Conservation (phyloP, 768 basidiomycete species). For the Chlorophyllum brunneum region DNA sequence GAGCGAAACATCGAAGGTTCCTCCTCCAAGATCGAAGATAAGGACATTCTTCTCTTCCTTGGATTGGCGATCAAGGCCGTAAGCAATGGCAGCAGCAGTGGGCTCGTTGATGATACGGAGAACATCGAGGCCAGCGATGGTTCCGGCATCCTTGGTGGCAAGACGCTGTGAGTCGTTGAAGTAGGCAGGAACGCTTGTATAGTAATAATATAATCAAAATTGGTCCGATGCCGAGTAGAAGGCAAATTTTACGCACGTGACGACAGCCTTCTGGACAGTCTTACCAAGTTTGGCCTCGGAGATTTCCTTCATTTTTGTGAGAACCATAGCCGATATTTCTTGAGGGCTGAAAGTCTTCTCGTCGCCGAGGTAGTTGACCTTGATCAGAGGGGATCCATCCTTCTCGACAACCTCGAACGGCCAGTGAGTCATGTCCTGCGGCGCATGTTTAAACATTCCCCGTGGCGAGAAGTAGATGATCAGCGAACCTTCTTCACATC, state of each 20-base stretch:
- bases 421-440: slow-evolving; percentile 93
- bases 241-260: slow-evolving; percentile 65
- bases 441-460: slow-evolving; percentile 14
- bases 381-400: slow-evolving; percentile 95
- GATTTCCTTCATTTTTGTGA: slow-evolving; percentile 99
- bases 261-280: slow-evolving; percentile 97
- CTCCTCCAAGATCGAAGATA: slow-evolving; percentile 99
- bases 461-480: slow-evolving; percentile 14
- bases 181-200: slow-evolving; percentile 86
- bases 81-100: slow-evolving; percentile 98
- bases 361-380: slow-evolving; percentile 92
- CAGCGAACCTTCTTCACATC: slow-evolving; percentile 81
- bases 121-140: slow-evolving; percentile 96
- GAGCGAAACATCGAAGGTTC: slow-evolving; percentile 99
- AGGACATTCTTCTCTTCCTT: slow-evolving; percentile 96
- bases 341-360: slow-evolving; percentile 96
- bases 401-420: slow-evolving; percentile 96
- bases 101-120: slow-evolving; percentile 99
- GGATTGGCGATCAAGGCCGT: slow-evolving; percentile 94
- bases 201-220: slow-evolving; percentile 12
- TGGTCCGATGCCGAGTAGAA: background rate
- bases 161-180: slow-evolving; percentile 99
- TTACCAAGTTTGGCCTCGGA: slow-evolving; percentile 99
- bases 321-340: slow-evolving; percentile 99
- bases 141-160: slow-evolving; percentile 98